Conservation (phyloP, 805 yeast species). For the Blastobotrys attinorum region DNA sequence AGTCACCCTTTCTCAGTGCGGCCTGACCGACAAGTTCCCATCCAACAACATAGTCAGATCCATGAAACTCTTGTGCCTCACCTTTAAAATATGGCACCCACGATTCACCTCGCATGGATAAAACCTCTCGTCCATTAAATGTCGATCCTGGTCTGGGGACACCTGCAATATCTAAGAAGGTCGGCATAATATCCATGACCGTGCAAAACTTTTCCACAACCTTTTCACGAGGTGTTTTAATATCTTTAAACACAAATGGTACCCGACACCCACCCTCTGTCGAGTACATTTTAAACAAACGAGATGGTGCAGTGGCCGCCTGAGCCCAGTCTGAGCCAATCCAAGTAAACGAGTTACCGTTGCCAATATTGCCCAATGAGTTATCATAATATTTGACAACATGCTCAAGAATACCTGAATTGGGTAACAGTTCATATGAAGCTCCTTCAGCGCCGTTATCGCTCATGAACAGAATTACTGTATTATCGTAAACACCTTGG, state of each 20-base stretch:
- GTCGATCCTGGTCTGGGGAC: conserved; percentile 16
- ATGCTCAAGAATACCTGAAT: conserved; percentile 22
- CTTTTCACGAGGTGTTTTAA: background rate
- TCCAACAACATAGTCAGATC: conserved; percentile 35
- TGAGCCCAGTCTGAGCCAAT: conserved; percentile 56
- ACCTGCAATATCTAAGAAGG: conserved; percentile 44
- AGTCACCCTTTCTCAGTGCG: conserved; percentile 44
- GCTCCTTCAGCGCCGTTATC: conserved; percentile 63
- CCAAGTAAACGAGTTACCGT: conserved; percentile 40
- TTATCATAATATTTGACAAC: conserved; percentile 35
- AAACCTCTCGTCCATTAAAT: conserved; percentile 39
- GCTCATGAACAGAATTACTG: conserved; percentile 50
- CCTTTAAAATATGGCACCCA: conserved; percentile 28
- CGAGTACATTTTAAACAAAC: conserved; percentile 50
- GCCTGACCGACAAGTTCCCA: conserved; percentile 55
- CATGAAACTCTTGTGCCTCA: conserved; percentile 18
- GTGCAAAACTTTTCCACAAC: conserved; percentile 38
- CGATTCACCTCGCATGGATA: conserved; percentile 38
- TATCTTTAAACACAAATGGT: conserved; percentile 39
- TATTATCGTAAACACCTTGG: conserved; percentile 43
- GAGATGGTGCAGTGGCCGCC: conserved; percentile 51
- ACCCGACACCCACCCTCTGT: conserved; percentile 55
- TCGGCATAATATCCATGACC: conserved; percentile 55
- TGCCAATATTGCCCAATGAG: conserved; percentile 41
- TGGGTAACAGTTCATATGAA: conserved; percentile 48